Percentiles rank a stretch among this genome's conserved stretches.
phyloP scores from a whole-genome alignment of 192 early-diverging fungal species.

The Coemansia erecta region DNA sequence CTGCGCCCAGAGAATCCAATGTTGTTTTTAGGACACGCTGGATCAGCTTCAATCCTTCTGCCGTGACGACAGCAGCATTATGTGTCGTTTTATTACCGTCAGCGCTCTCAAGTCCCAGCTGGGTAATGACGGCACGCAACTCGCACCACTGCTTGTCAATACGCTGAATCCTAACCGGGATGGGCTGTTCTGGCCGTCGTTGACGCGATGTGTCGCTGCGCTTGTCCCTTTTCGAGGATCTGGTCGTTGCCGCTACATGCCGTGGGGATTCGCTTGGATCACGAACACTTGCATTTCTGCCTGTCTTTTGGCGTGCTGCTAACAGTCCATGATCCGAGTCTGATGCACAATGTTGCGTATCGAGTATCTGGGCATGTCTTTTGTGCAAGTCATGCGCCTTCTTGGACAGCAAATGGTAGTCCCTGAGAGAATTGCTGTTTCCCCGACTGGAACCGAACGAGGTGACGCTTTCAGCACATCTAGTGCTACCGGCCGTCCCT shows the following conservation, averaged over 20 bases:
- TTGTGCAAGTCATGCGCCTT: not conserved
- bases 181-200: slow-evolving; percentile 26
- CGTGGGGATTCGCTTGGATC: not conserved
- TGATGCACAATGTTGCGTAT: not conserved
- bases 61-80: slow-evolving; percentile 8
- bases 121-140: slow-evolving; percentile 5
- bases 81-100: not conserved
- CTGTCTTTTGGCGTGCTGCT: not conserved
- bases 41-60: slow-evolving; percentile 28
- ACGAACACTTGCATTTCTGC: too few relatives aligned
- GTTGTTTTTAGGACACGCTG: slow-evolving; percentile 24
- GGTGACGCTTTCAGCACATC: not conserved
- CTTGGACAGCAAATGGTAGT: not conserved
- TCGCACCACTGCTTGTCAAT: slow-evolving; percentile 27
- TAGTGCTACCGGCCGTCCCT: too few relatives aligned
- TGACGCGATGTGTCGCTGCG: not conserved
- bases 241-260: not conserved
- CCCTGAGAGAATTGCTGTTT: not conserved
- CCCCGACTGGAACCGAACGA: not conserved
- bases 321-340: slow-evolving; percentile 2
- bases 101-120: slow-evolving; percentile 7
- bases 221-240: not conserved
- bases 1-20: slow-evolving; percentile 6
- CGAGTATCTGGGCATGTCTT: not conserved
- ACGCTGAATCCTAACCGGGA: slow-evolving; percentile 20